Conservation (phyloP, 1,284 basidiomycete genomes). For the Takashimella tepidaria region DNA sequence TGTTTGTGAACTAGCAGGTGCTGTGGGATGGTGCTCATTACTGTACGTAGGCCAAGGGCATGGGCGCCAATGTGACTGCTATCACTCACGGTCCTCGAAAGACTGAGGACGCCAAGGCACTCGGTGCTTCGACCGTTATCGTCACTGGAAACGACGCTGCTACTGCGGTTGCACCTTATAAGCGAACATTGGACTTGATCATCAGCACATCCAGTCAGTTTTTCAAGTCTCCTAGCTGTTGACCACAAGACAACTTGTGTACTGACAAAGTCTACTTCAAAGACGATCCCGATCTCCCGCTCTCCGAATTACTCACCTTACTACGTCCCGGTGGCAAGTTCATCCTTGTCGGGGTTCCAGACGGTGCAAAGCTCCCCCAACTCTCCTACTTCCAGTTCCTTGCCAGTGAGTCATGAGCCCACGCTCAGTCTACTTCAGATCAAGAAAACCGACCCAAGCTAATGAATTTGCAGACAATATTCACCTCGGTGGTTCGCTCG, state of each 20-base stretch:
- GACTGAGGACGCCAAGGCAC: constrained; percentile 50
- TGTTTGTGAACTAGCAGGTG: no score
- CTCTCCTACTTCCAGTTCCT: constrained; percentile 25
- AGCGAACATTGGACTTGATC: constrained; percentile 48
- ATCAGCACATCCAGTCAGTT: constrained; percentile 46
- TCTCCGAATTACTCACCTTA: constrained; percentile 44
- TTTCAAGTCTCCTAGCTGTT: constrained; percentile 9
- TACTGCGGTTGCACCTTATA: constrained; percentile 30
- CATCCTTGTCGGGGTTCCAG: constrained; percentile 46
- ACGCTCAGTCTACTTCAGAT: constrained; percentile 1
- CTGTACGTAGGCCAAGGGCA: constrained; percentile 49
- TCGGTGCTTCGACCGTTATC: constrained; percentile 50
- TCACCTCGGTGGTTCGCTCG: constrained; percentile 42
- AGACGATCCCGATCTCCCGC: constrained; percentile 41
- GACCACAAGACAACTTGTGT: not conserved
- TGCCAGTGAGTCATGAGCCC: constrained; percentile 21
- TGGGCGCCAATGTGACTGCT: constrained; percentile 58
- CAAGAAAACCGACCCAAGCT: constrained; percentile 16
- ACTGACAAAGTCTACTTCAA: not conserved
- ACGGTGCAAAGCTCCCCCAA: constrained; percentile 23
- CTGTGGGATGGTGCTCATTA: constrained; percentile 16
- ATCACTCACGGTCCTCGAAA: constrained; percentile 52
- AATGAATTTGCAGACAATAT: constrained; percentile 23
- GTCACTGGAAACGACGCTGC: constrained; percentile 31
- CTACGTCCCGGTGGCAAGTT: constrained; percentile 47